These are phyloP conservation scores for Phytophthora boehmeriae DNA, from an alignment of 352 stramenopile genomes.

Conservation along the genomic window DNA sequence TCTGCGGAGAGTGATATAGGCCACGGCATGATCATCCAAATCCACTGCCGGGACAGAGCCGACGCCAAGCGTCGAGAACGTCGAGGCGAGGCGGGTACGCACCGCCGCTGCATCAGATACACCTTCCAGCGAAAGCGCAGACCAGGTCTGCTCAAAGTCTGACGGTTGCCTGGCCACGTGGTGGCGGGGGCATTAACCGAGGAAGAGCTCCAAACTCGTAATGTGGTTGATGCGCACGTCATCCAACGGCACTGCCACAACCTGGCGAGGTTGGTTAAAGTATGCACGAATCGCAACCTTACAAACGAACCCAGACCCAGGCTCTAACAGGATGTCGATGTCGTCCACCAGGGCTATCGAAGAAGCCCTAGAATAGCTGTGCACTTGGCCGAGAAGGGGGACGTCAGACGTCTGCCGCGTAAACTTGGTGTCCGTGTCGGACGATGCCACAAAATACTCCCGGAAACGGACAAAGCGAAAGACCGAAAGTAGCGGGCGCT, in stretches of 20 bases:
- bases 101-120: no score
- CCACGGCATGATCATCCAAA: no score
- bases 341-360: constrained; percentile 2
- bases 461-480: constrained; percentile 9
- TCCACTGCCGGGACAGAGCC: no score
- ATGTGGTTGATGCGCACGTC: constrained; percentile 6
- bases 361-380: neutral
- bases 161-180: neutral
- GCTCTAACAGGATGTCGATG: constrained; percentile 2
- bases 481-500: neutral
- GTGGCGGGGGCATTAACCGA: constrained; percentile 2
- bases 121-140: no score
- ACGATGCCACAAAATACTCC: neutral
- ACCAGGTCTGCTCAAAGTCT: no score
- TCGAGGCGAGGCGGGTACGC: no score
- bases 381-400: constrained; percentile 1
- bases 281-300: neutral
- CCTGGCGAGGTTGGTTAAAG: neutral
- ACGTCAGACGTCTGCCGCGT: neutral
- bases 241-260: neutral
- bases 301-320: neutral
- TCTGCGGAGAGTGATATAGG: no score
- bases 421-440: constrained; percentile 5
- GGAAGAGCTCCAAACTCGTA: neutral
- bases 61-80: no score